Evolutionary conservation across 2,329 filamentous ascomycete species (phyloP), one percentile per base, ranked within the genome.

Genomic region (Arthrinium puccinioides): DNA sequence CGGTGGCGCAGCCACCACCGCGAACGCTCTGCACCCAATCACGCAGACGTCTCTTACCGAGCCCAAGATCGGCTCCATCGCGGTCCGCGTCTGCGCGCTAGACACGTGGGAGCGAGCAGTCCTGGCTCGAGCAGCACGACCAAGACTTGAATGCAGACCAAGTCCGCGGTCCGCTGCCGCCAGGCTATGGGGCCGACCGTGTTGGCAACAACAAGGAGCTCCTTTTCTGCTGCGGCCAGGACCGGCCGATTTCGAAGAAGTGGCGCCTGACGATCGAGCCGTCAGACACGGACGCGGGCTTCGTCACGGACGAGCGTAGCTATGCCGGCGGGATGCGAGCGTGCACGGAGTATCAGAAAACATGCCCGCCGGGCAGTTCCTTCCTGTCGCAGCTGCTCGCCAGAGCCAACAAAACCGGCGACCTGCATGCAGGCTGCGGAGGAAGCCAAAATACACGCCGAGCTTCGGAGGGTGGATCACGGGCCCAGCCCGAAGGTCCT

Each of bases 41-140:
- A 20, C 30, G 18, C 19, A 18, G 18, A 20, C 30, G 13, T 9
- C 30, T 4, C 19, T 32, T 13, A 32, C 30, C 11, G 30, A 32
- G 30, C 30, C 30, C 30, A 32, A 32, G 30, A 21, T 32, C 30
- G 18, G 30, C 30, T 21, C 30, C 30, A 21, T 32, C 19, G 21
- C 30, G 13, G 30, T 32, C 30, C 5, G 5, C 2, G 30, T 21
- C 19, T 13, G 5, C 18, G 30, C 18, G 11, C 30, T 32, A 5
- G 30, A 32, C 19, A 9, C 11, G 5, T 32, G 30, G 18, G 30
- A 32, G 19, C 13, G 30, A 32, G 19, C 13, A 32, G 30, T 8
- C 14, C 11, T 32, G 30, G 30, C 15, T 13, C 10, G 11, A n/a
- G 10, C 11, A n/a, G 18, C 30, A 32, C 30, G 19, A 32, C 19